Base-by-base conservation (phyloP, 2,329 filamentous ascomycete genomes). In the Exserohilum turcica region DNA sequence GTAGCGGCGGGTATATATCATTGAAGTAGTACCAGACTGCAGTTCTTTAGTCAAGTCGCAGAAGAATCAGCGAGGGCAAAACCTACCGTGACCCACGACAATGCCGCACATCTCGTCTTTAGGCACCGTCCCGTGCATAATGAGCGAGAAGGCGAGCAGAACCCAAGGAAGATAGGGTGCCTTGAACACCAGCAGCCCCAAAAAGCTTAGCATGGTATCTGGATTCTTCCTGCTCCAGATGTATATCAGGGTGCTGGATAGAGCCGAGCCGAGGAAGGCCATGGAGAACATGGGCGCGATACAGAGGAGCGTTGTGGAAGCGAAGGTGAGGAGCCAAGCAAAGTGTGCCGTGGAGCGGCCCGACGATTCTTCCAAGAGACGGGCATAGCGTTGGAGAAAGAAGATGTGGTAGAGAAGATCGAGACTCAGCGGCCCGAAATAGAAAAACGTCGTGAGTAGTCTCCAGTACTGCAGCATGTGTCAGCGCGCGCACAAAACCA, bases 371-470 rank as follows among this genome's bases (percentile, higher is more conserved):
- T 99, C 94, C 40, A 99, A 85, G 37, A 97, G 88, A 44, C 94
- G 89, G 6, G 93, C 92, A 76, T 99, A 99, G 52, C 94, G 89
- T 74, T 97, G 92, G 52, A 97, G 87, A 78, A 99, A 99, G 83
- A 97, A 99, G 74, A 97, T 90, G 75, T 97, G 93, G 80, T 97
- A 97, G 64, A 97, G 83, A 35, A 99, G 86, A 74, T 97, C 94
- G 71, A 99, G 85, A 27, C 89, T 94, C 61, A 97, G 86, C 2
- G 93, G 92, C 2, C 94, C 94, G 72, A 97, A 97, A 80, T 97
- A 99, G 70, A 97, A 85, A 78, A 99, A 99, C 1, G 93, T 96
- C 2, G 93, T 95, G 35, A 96, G 70, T n/a, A 99, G 82, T 35
- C 94, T 89, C 94, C 94, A 99, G 76, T 96, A 97, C 91, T 97